Evolutionary conservation across 192 early-diverging fungal genomes (phyloP), one percentile per base, ranked within the genome.

Genomic region (Backusella luteola): DNA sequence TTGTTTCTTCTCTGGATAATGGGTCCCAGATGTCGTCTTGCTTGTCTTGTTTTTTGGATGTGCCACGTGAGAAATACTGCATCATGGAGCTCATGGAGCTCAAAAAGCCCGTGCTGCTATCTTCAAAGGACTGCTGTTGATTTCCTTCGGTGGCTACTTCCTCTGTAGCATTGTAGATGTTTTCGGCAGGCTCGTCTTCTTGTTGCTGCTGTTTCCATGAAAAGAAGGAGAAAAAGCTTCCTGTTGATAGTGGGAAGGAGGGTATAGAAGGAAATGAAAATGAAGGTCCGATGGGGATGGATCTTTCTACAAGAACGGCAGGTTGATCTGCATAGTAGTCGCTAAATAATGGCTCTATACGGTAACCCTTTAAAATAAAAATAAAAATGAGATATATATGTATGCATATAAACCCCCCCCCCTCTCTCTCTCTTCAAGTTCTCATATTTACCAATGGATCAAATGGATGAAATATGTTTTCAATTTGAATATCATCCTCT

Each of bases 401-500:
- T 12, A 34, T 6, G 4, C 9, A 32, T 32, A 3, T 32, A 32
- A 32, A 32, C 32, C 32, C 32, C 32, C 1, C 32, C 29, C 29
- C 29, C 29, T 32, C 32, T 32, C 32, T 32, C 32, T 32, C 34
- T 23, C 12, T 12, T 38, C 34, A 39, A 1, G 11, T 39, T 39
- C 9, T 39, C 3, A 39, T 11, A 39, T 74, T 44, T 77, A 81
- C 80, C 21, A 93, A 83, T 12, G 92, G 92, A 66, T 93, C 92
- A 72, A 91, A 92, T 1, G 91, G 91, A 63, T 93, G 92, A 74
- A 91, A 93, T 42, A 93, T 83, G 71, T 93, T 93, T 84, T 91
- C 89, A 75, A 87, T 89, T 15, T 85, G 80, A 56, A 89, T 87
- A 38, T 81, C 74, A 34, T 82, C 80, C 53, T 83, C 82, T 15